These are phyloP conservation scores for Microsporum canis DNA, from an alignment of 2,329 filamentous ascomycete genomes.

Conservation along the genomic window DNA sequence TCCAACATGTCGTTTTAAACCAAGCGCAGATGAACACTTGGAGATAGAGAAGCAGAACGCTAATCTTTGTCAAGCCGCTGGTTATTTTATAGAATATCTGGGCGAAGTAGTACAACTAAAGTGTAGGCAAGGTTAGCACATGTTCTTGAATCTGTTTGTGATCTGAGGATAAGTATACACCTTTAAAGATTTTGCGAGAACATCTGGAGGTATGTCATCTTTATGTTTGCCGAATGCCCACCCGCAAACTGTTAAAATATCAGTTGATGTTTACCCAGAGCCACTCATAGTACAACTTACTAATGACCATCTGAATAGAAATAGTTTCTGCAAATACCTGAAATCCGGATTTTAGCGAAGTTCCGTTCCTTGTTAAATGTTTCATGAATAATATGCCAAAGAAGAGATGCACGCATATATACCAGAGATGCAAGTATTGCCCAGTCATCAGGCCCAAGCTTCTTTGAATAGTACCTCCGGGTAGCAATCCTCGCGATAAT, in stretches of 20 bases:
- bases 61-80: conserved; percentile 19
- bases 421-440: background rate
- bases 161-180: background rate
- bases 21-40: conserved; percentile 16
- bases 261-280: background rate
- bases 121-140: background rate
- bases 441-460: conserved; percentile 15
- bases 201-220: conserved; percentile 10
- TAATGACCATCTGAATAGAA: conserved; percentile 17
- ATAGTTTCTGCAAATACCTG: conserved; percentile 17
- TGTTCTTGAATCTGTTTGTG: background rate
- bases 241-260: conserved; percentile 11
- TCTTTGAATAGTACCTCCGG: conserved; percentile 13
- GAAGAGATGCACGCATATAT: background rate
- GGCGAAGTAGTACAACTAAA: conserved; percentile 17
- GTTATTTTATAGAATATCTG: conserved; percentile 21
- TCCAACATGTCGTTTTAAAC: conserved; percentile 16
- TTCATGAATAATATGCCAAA: background rate
- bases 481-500: conserved; percentile 14
- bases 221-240: conserved; percentile 18
- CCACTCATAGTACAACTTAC: conserved; percentile 5
- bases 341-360: background rate
- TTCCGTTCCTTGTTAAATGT: background rate
- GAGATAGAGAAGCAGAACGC: conserved; percentile 18
- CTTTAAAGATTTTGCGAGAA: conserved; percentile 13